These are phyloP conservation scores for Ogataea philodendri DNA, from an alignment of 805 yeast species.

Conservation along the genomic window DNA sequence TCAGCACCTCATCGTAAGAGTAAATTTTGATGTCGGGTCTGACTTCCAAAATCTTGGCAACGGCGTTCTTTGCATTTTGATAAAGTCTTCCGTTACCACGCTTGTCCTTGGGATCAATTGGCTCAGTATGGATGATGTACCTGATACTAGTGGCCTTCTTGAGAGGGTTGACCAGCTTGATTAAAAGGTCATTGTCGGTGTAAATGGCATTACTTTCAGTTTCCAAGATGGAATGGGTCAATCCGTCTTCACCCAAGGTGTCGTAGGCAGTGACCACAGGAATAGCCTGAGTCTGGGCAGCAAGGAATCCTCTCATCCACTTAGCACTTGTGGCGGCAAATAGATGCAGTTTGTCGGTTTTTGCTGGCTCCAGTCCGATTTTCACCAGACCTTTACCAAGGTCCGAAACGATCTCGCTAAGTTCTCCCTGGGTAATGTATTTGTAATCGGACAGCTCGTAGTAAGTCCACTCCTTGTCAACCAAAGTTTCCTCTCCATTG, in stretches of 20 bases:
- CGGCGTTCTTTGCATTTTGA: slow-evolving; percentile 53
- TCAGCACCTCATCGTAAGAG: slow-evolving; percentile 62
- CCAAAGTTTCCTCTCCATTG: slow-evolving; percentile 69
- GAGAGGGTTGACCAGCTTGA: slow-evolving; percentile 69
- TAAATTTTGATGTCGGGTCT: slow-evolving; percentile 75
- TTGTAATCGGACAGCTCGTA: slow-evolving; percentile 77
- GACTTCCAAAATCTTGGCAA: slow-evolving; percentile 55
- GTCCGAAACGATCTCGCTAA: slow-evolving; percentile 46
- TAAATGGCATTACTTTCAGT: slow-evolving; percentile 77
- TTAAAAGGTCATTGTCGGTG: slow-evolving; percentile 76
- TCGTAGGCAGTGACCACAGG: slow-evolving; percentile 96
- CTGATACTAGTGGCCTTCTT: slow-evolving; percentile 58
- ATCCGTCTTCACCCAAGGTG: slow-evolving; percentile 85
- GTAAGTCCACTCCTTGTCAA: slow-evolving; percentile 84
- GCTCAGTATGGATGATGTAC: slow-evolving; percentile 69
- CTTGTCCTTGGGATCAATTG: slow-evolving; percentile 58
- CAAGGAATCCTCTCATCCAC: slow-evolving; percentile 89
- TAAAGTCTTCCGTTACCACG: slow-evolving; percentile 62
- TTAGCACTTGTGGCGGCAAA: slow-evolving; percentile 84
- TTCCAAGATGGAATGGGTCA: slow-evolving; percentile 80
- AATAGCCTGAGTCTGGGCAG: slow-evolving; percentile 72
- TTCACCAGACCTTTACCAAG: slow-evolving; percentile 75
- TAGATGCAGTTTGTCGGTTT: slow-evolving; percentile 67
- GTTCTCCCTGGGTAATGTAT: slow-evolving; percentile 59
- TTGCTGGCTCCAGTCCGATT: slow-evolving; percentile 65